Evolutionary conservation across 352 stramenopile species (phyloP).

Genomic region (Elongisporangium prolatum): DNA sequence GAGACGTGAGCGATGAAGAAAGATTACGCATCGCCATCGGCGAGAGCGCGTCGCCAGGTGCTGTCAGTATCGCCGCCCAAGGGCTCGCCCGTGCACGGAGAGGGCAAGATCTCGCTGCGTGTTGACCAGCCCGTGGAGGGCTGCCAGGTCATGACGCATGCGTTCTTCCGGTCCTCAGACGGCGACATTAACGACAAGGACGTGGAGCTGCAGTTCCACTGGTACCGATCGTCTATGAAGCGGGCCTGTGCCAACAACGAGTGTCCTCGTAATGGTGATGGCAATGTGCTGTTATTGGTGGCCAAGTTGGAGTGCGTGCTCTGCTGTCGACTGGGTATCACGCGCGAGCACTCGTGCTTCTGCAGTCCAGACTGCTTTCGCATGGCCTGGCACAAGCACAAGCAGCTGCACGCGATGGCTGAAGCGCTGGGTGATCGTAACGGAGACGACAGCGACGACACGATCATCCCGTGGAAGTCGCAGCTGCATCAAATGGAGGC

Average conservation of each 20-base stretch:
- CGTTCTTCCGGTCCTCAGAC: constrained; percentile 69
- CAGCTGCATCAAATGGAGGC: constrained; percentile 54
- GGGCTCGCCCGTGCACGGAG: constrained; percentile 52
- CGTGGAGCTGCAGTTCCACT: constrained; percentile 65
- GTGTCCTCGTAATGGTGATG: constrained; percentile 45
- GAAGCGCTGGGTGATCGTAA: constrained; percentile 16
- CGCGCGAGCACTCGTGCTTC: constrained; percentile 63
- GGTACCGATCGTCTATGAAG: constrained; percentile 53
- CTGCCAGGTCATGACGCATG: constrained; percentile 68
- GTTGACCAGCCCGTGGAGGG: constrained; percentile 70
- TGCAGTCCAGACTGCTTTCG: constrained; percentile 67
- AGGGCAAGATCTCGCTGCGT: constrained; percentile 69
- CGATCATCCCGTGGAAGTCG: constrained; percentile 43
- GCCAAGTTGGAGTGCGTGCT: constrained; percentile 70
- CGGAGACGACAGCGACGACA: constrained; percentile 6
- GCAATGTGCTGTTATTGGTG: constrained; percentile 66
- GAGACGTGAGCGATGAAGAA: constrained; percentile 22
- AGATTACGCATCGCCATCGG: constrained; percentile 18
- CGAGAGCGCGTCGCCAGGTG: constrained; percentile 11
- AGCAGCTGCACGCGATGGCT: constrained; percentile 47
- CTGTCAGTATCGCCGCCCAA: constrained; percentile 34
- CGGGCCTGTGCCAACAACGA: constrained; percentile 58
- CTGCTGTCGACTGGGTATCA: constrained; percentile 60
- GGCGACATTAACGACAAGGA: constrained; percentile 70
- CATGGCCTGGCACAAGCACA: constrained; percentile 60